Evolutionary conservation across 2,329 filamentous ascomycete genomes (phyloP), one percentile per base, ranked within the genome.

Genomic region (Fusarium luffae): DNA sequence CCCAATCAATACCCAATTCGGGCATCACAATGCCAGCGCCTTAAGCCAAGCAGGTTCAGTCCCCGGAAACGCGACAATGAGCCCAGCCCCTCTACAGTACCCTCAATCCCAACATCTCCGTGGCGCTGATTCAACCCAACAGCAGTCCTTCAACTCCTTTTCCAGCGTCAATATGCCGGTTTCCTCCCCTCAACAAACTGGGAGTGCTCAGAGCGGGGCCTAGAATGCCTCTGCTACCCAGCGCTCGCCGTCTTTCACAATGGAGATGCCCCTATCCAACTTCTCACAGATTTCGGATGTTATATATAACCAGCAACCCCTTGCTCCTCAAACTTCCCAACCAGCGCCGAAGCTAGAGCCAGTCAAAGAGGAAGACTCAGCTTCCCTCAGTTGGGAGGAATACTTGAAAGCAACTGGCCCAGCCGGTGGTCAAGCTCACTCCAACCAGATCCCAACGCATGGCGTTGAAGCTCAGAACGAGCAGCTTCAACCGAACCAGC

Each of bases 221-320:
- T 70, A 68, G 67, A 30, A 68, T 28, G 19, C 42, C 9, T 30
- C 57, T 27, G 67, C 34, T 19, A n/a, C 67, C n/a, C 62, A 70
- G 7, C 37, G 42, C 16, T 42, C 57, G 7, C 4, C 27, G 14
- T n/a, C 58, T 1, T 19, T 46, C 3, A 25, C 11, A 10, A 10
- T 21, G 34, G 27, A 54, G 2, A 40, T 55, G 21, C 5, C 30
- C 3, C 16, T 13, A 5, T 27, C 42, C 10, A 67, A 30, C 18
- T 7, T 48, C 18, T 46, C 66, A 3, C 51, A 51, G 7, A 25
- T 51, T 4, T 28, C 41, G 6, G 9, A 56, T 8, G n/a, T 40
- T 4, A 8, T 56, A 18, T 64, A 68, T 11, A 41, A 46, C 9
- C 48, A 43, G 7, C 27, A 52, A 21, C 3, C 4, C 13, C 14